These are phyloP conservation scores for Fagopyrum esculentum DNA, from an alignment of 148 eudicot genomes.

Conservation along the genomic window DNA sequence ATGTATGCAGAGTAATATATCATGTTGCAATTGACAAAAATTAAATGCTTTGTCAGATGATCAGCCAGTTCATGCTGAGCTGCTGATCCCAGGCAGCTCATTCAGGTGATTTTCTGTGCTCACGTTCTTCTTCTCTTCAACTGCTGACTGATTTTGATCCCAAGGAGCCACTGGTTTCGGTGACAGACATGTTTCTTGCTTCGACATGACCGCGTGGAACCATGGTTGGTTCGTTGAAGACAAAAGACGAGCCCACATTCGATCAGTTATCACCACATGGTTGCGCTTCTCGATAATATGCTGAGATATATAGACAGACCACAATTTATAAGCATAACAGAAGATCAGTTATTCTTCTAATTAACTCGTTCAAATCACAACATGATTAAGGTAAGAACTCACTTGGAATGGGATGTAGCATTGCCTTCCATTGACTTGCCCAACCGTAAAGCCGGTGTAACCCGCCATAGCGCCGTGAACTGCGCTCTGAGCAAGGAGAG, in stretches of 20 bases:
- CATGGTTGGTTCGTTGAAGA: conserved; percentile 62
- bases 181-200: conserved; percentile 5
- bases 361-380: too few species aligned
- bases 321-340: not conserved
- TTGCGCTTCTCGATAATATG: conserved; percentile 54
- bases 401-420: conserved; percentile 14
- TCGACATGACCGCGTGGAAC: conserved; percentile 15
- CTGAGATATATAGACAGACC: conserved; percentile 21
- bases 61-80: not conserved
- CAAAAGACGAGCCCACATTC: conserved; percentile 57
- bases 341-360: too few species aligned
- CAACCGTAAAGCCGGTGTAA: conserved; percentile 10
- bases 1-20: not conserved
- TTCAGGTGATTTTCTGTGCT: not conserved
- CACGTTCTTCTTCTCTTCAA: conserved; percentile 6
- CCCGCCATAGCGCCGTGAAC: conserved; percentile 16
- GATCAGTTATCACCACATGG: conserved; percentile 61
- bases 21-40: not conserved
- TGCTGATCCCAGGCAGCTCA: not conserved
- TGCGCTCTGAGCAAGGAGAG: conserved; percentile 16
- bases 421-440: conserved; percentile 12
- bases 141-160: not conserved
- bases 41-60: not conserved
- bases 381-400: not conserved
- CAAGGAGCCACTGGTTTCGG: not conserved